Evolutionary conservation across 495 filamentous ascomycete genomes (phyloP), one percentile per base, ranked within the genome.

Genomic region (Aspergillus hancockii): DNA sequence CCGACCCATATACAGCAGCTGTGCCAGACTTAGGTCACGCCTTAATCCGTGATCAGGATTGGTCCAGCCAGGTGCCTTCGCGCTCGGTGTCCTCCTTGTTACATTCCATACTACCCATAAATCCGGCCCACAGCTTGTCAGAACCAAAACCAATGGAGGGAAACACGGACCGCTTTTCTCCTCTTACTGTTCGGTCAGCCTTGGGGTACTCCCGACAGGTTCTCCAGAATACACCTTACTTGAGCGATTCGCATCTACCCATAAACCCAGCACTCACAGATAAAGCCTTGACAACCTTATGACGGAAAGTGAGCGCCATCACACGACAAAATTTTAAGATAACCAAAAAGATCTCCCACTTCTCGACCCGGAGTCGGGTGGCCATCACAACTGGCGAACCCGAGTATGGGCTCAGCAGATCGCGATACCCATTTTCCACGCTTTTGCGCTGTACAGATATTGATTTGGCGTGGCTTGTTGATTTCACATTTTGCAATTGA

Each of bases 211-310:
- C 54, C 40, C 63, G 57, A 12, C 63, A 62, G 53, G 57, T 49
- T 19, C 31, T 54, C 18, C 67, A 53, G 36, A 60, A 30, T 38
- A 59, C 58, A 22, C 47, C 52, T 16, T 69, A 63, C 45, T 61
- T 75, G 16, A 64, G 61, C 49, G 70, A 71, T 45, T 75, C 72
- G 9, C 60, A 65, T 50, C 54, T 75, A 50, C 72, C 72, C 9
- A 77, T 77, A 62, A 77, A 77, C 49, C 74, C 74, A 19, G 67
- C 69, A 51, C 68, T 67, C 50, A 51, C 58, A 23, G 62, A 60
- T 43, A 59, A 64, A 54, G 38, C 45, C 43, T 28, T 60, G 41
- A 21, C 61, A 23, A 54, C 49, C 19, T 36, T 66, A 62, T 69
- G 57, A 69, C 59, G 25, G 50, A 41, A 47, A 43, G 36, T 60